A percentile compares a stretch with the other conserved stretches of the same genome.
These are phyloP conservation scores for Gastrodia elata DNA, from an alignment of 106 monocot species.

Conservation along the genomic window DNA sequence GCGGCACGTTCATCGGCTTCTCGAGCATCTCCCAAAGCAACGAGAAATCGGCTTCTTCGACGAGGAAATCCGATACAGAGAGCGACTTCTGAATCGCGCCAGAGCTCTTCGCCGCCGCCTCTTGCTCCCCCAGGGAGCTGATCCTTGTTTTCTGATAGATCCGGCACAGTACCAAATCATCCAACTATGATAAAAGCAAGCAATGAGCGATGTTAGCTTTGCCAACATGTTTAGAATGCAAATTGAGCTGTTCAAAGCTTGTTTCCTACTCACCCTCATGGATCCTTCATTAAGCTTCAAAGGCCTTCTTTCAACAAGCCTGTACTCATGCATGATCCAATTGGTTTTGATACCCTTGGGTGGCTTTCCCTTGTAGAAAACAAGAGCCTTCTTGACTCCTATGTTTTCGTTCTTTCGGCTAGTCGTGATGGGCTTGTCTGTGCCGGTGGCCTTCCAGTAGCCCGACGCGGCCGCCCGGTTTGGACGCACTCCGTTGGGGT, in stretches of 20 bases:
- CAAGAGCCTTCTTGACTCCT: constrained; percentile 24
- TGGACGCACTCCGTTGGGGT: constrained; percentile 20
- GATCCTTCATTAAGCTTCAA: constrained; percentile 9
- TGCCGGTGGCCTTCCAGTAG: constrained; percentile 33
- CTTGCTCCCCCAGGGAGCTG: background rate
- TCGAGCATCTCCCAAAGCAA: constrained; percentile 12
- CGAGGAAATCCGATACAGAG: constrained; percentile 18
- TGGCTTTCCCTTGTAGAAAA: constrained; percentile 25
- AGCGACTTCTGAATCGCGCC: constrained; percentile 12
- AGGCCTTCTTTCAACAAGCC: constrained; percentile 21
- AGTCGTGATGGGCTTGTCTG: constrained; percentile 20
- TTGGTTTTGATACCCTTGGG: constrained; percentile 38
- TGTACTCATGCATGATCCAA: constrained; percentile 86
- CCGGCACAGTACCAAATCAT: constrained; percentile 28
- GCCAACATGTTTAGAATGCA: background rate
- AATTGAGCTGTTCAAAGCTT: background rate
- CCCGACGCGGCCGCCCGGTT: constrained; percentile 25
- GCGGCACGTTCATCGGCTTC: background rate
- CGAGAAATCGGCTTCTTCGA: constrained; percentile 13
- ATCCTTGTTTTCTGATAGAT: constrained; percentile 20
- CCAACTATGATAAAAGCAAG: constrained; percentile 11
- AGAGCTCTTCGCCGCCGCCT: constrained; percentile 2
- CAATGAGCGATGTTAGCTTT: background rate
- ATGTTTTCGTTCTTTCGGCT: constrained; percentile 9
- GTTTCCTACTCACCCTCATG: constrained; percentile 11